Conservation (phyloP, 2,329 filamentous ascomycete genomes). For the Curvularia spicifera region DNA sequence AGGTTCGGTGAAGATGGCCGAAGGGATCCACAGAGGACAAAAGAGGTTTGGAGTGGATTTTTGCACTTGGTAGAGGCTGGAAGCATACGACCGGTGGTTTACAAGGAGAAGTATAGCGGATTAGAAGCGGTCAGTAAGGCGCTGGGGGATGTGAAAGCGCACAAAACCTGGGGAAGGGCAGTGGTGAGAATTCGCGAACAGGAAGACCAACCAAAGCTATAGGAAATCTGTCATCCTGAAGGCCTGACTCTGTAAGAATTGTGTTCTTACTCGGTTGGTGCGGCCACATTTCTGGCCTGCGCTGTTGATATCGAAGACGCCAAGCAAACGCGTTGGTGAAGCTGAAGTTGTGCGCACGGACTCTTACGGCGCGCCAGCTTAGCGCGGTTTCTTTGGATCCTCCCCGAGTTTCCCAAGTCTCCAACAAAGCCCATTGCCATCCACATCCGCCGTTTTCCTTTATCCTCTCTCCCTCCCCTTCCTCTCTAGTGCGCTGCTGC, state of each 20-base stretch:
- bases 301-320: not conserved
- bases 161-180: conserved; percentile 64
- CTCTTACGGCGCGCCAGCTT: conserved; percentile 16
- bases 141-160: conserved; percentile 58
- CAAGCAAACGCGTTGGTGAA: not conserved
- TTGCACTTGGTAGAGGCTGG: conserved; percentile 56
- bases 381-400: conserved; percentile 31
- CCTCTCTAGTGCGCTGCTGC: conserved; percentile 3
- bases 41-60: conserved; percentile 60
- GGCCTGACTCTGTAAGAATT: not conserved
- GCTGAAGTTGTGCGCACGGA: conserved; percentile 18
- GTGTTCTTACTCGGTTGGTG: not conserved
- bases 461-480: conserved; percentile 6
- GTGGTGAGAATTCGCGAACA: conserved; percentile 55
- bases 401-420: conserved; percentile 20
- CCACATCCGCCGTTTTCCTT: conserved; percentile 18
- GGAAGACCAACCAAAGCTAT: not conserved
- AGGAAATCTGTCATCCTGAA: not conserved
- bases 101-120: conserved; percentile 56
- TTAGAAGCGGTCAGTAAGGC: conserved; percentile 59
- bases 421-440: conserved; percentile 31
- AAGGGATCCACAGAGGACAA: conserved; percentile 55
- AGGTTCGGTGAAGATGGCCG: conserved; percentile 64
- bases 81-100: conserved; percentile 60
- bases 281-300: not conserved